Conservation (phyloP, 768 basidiomycete species). For the Leccinum imitatum region DNA sequence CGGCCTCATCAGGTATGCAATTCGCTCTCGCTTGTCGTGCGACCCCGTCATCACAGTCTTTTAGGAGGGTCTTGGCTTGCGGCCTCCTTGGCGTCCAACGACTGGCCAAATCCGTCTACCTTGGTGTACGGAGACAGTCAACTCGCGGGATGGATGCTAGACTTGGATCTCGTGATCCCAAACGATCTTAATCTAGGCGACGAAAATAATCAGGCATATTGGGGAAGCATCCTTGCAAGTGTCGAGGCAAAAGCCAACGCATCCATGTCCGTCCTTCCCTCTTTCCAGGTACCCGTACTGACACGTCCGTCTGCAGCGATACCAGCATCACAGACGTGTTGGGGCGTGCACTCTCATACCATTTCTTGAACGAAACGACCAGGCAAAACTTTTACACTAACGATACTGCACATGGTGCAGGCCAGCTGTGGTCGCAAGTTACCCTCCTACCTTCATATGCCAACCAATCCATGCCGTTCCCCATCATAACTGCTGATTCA, state of each 20-base stretch:
- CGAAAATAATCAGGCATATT: conserved; percentile 49
- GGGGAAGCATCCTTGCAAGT: conserved; percentile 52
- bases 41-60: neutral
- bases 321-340: conserved; percentile 67
- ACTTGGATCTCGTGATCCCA: conserved; percentile 55
- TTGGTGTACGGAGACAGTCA: conserved; percentile 58
- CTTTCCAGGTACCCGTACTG: neutral
- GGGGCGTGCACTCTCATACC: conserved; percentile 64
- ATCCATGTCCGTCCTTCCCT: conserved; percentile 45
- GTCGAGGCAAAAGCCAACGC: conserved; percentile 54
- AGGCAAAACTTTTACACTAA: conserved; percentile 60
- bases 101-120: conserved; percentile 56
- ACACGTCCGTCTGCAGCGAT: conserved; percentile 38
- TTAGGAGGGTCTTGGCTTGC: conserved; percentile 69
- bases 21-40: neutral
- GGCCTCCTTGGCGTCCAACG: conserved; percentile 61
- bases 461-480: conserved; percentile 56
- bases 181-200: conserved; percentile 49
- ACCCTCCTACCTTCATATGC: conserved; percentile 51
- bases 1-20: conserved; percentile 60
- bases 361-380: conserved; percentile 69
- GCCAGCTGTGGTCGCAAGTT: conserved; percentile 65
- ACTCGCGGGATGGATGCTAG: conserved; percentile 55
- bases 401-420: conserved; percentile 64
- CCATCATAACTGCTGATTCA: conserved; percentile 62